phyloP scores from a whole-genome alignment of 768 basidiomycete species.

The Hysterangium stoloniferum region DNA sequence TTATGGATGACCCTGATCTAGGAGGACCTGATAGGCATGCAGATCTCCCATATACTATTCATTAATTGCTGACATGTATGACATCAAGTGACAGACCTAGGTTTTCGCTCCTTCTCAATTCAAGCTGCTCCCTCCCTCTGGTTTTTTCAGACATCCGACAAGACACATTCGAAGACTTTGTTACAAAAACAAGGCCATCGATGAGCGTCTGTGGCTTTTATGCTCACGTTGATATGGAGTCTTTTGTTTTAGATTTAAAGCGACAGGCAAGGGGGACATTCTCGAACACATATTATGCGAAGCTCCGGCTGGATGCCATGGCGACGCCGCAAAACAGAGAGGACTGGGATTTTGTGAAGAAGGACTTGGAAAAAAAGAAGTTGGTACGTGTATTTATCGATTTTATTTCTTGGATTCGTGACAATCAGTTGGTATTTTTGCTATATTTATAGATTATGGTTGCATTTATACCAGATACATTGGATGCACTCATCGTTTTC shows the following conservation, averaged over 20 bases:
- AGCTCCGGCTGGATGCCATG: neutral
- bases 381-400: neutral
- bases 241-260: too few species aligned
- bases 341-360: neutral
- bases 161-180: neutral
- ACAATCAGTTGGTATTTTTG: too few species aligned
- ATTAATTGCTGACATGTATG: too few species aligned
- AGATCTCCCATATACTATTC: neutral
- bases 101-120: neutral
- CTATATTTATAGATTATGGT: neutral
- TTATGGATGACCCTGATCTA: too few species aligned
- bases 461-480: neutral
- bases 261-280: too few species aligned
- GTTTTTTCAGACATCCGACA: neutral
- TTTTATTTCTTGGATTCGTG: neutral
- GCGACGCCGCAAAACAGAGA: neutral
- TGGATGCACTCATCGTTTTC: slow-evolving; percentile 4
- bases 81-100: neutral
- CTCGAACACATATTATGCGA: slow-evolving; percentile 1
- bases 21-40: too few species aligned
- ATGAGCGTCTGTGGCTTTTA: slow-evolving; percentile 3
- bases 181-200: too few species aligned
- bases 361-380: neutral
- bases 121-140: neutral
- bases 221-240: neutral